Evolutionary conservation across 768 basidiomycete species (phyloP).

Genomic region (Boletus pseudo-olivaceus): DNA sequence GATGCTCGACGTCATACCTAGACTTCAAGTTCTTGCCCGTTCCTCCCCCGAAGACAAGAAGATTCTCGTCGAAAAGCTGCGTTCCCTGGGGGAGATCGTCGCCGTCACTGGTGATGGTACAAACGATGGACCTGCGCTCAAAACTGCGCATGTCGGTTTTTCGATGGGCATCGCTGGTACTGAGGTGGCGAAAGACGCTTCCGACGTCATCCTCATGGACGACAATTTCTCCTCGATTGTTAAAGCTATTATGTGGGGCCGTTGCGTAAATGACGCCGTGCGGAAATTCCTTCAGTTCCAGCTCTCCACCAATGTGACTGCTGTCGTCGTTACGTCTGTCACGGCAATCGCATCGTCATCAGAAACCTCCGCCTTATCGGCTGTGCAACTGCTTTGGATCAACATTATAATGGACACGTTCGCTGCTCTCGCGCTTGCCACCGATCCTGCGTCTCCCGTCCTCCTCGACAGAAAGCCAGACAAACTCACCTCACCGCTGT

Average conservation of each 20-base stretch:
- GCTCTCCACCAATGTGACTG: constrained; percentile 90
- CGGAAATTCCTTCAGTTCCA: constrained; percentile 98
- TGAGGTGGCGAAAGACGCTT: constrained; percentile 98
- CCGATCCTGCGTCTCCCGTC: constrained; percentile 82
- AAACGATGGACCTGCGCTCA: constrained; percentile 95
- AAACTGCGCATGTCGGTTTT: constrained; percentile 95
- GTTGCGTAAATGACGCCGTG: constrained; percentile 97
- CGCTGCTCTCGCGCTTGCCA: constrained; percentile 95
- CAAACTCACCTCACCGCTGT: constrained; percentile 81
- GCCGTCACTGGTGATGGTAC: constrained; percentile 98
- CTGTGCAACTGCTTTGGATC: constrained; percentile 97
- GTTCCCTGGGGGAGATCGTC: constrained; percentile 82
- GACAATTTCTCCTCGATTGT: constrained; percentile 96
- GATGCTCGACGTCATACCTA: constrained; percentile 80
- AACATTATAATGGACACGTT: constrained; percentile 99
- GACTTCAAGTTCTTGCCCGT: constrained; percentile 93
- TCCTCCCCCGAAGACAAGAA: constrained; percentile 98
- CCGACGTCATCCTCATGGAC: constrained; percentile 98
- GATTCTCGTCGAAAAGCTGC: constrained; percentile 84
- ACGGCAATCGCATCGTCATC: constrained; percentile 76
- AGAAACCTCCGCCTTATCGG: constrained; percentile 85
- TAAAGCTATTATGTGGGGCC: constrained; percentile 98
- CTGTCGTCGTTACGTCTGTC: constrained; percentile 90
- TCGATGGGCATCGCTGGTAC: constrained; percentile 97
- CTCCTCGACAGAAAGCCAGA: constrained; percentile 90